These are phyloP conservation scores for Gigaspora rosea DNA, from an alignment of 192 early-diverging fungal species.

Conservation along the genomic window DNA sequence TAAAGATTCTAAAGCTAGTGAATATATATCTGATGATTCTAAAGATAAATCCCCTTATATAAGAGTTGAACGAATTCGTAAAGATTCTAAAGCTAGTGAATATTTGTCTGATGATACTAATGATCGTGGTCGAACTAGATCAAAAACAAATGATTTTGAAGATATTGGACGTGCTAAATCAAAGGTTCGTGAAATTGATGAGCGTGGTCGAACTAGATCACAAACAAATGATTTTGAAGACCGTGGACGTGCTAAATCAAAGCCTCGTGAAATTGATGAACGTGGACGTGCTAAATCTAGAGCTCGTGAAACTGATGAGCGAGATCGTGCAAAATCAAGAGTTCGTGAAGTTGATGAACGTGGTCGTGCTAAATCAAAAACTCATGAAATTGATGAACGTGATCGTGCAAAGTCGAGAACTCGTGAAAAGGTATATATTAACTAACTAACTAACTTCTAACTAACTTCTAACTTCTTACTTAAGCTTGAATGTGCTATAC, in stretches of 20 bases:
- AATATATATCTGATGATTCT: too few relatives aligned
- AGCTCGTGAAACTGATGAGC: background rate
- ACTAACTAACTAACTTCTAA: too few relatives aligned
- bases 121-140: background rate
- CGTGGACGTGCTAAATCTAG: constrained; percentile 15
- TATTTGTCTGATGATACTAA: background rate
- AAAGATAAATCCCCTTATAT: too few relatives aligned
- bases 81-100: too few relatives aligned
- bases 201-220: background rate
- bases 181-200: background rate
- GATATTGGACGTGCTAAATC: constrained; percentile 8
- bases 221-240: background rate
- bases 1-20: too few relatives aligned
- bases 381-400: background rate
- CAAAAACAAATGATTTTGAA: background rate
- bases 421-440: background rate
- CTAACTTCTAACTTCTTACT: too few relatives aligned
- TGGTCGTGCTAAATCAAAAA: background rate
- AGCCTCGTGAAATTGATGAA: constrained; percentile 14
- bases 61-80: too few relatives aligned
- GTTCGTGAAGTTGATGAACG: background rate
- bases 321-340: background rate
- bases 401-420: background rate
- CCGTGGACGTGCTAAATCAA: constrained; percentile 8
- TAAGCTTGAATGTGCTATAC: too few relatives aligned